Evolutionary conservation across 371 early-diverging fungal species (phyloP).

Genomic region (Mortierella sp.): DNA sequence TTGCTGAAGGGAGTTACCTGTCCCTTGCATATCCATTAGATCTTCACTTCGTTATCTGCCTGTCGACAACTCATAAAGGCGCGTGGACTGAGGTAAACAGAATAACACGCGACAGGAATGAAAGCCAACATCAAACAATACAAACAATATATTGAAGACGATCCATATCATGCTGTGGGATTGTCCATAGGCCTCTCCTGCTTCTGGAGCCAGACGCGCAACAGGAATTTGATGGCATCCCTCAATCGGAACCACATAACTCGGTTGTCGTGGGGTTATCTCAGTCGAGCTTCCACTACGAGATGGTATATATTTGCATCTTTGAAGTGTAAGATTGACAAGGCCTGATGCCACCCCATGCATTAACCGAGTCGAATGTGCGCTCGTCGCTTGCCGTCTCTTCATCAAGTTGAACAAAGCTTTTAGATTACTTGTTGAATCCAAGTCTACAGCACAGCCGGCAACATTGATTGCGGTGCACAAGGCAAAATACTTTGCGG

Average conservation of each 20-base stretch:
- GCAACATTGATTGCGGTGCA: constrained; percentile 80
- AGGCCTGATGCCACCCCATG: too few species aligned
- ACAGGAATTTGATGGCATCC: constrained; percentile 75
- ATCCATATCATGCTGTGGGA: background rate
- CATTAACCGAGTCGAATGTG: too few species aligned
- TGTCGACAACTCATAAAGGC: constrained; percentile 68
- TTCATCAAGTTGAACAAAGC: constrained; percentile 70
- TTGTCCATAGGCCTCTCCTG: constrained; percentile 68
- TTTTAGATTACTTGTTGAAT: constrained; percentile 66
- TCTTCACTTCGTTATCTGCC: constrained; percentile 85
- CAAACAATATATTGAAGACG: background rate
- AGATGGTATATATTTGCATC: constrained; percentile 56
- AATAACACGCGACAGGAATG: background rate
- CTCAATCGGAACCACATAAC: constrained; percentile 68
- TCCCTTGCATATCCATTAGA: constrained; percentile 35
- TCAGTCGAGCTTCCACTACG: constrained; percentile 80
- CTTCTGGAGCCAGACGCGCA: constrained; percentile 78
- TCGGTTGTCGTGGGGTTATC: constrained; percentile 85
- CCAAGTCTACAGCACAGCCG: constrained; percentile 29
- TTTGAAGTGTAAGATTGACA: background rate
- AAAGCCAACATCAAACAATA: background rate
- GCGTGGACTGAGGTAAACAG: constrained; percentile 57
- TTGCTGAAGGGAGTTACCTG: background rate
- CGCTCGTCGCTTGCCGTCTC: too few species aligned
- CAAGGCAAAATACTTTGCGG: constrained; percentile 80